These are phyloP conservation scores for Penicillium pulvis DNA, from an alignment of 495 filamentous ascomycete species.

Conservation along the genomic window DNA sequence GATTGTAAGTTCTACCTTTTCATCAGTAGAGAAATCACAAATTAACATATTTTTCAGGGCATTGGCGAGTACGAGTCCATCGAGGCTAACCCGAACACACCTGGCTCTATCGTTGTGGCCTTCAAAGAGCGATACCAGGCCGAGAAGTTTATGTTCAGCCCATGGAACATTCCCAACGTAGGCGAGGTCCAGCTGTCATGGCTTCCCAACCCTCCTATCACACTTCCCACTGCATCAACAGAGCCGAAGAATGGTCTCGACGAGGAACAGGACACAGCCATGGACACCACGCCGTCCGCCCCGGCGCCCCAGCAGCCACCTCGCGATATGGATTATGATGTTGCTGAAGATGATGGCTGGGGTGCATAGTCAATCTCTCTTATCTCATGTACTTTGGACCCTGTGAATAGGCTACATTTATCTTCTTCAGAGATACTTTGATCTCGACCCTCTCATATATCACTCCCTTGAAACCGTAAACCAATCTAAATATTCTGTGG, in stretches of 20 bases:
- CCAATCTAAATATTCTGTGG: slow-evolving; percentile 22
- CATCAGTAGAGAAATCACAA: slow-evolving; percentile 18
- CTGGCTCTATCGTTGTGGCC: slow-evolving; percentile 64
- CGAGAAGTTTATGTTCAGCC: slow-evolving; percentile 76
- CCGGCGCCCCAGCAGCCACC: slow-evolving; percentile 26
- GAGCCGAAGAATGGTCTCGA: slow-evolving; percentile 32
- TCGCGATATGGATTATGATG: slow-evolving; percentile 53
- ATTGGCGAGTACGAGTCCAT: slow-evolving; percentile 82
- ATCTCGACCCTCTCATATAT: not conserved
- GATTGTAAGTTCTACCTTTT: slow-evolving; percentile 62
- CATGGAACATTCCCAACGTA: slow-evolving; percentile 68
- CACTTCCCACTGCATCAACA: slow-evolving; percentile 20
- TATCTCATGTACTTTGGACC: slow-evolving; percentile 13
- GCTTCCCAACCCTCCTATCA: slow-evolving; percentile 54
- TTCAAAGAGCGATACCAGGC: slow-evolving; percentile 92
- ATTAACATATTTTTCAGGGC: slow-evolving; percentile 52
- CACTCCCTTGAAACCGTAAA: not conserved
- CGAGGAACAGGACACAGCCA: slow-evolving; percentile 38
- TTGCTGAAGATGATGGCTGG: slow-evolving; percentile 56
- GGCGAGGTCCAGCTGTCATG: slow-evolving; percentile 78
- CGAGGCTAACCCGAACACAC: slow-evolving; percentile 59
- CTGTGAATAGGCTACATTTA: slow-evolving; percentile 12
- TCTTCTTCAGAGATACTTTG: slow-evolving; percentile 5
- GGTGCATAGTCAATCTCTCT: slow-evolving; percentile 11
- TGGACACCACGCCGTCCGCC: slow-evolving; percentile 34